Evolutionary conservation across 2,329 filamentous ascomycete genomes (phyloP).

Genomic region (Lecanoromycetidae sp.): DNA sequence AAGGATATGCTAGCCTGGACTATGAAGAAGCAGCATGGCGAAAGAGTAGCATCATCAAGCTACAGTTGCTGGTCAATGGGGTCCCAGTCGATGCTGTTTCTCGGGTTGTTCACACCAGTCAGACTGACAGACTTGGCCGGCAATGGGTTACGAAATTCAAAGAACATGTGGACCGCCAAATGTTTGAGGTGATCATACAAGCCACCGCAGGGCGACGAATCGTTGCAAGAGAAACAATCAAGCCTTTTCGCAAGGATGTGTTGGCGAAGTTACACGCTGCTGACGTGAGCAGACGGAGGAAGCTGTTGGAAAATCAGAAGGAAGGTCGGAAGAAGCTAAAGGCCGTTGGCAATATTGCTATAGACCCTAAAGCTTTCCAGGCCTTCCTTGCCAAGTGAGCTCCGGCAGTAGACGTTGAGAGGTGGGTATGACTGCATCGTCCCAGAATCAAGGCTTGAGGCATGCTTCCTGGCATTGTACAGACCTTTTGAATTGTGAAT

Average conservation of each 20-base stretch:
- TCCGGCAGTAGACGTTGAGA: neutral
- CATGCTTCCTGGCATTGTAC: too few species aligned
- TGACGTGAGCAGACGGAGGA: slow-evolving; percentile 69
- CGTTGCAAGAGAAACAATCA: slow-evolving; percentile 85
- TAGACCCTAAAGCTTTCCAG: slow-evolving; percentile 92
- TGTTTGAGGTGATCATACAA: slow-evolving; percentile 96
- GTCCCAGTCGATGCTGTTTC: slow-evolving; percentile 85
- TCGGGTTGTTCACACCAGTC: slow-evolving; percentile 73
- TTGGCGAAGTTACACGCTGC: slow-evolving; percentile 84
- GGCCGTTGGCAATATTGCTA: slow-evolving; percentile 71
- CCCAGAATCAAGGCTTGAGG: too few species aligned
- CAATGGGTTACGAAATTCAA: slow-evolving; percentile 95
- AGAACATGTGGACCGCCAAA: slow-evolving; percentile 87
- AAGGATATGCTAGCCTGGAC: slow-evolving; percentile 90
- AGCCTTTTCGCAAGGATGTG: slow-evolving; percentile 93
- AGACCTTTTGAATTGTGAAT: too few species aligned
- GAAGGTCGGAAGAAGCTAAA: slow-evolving; percentile 81
- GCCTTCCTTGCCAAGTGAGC: slow-evolving; percentile 70
- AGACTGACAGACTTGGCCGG: slow-evolving; percentile 67
- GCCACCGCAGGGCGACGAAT: slow-evolving; percentile 72
- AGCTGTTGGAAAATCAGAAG: slow-evolving; percentile 93
- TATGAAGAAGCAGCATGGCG: slow-evolving; percentile 93
- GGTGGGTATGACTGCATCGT: too few species aligned
- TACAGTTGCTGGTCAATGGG: slow-evolving; percentile 90
- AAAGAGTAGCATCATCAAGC: slow-evolving; percentile 66